These are phyloP conservation scores for Westerdykella sp. DNA, from an alignment of 2,329 filamentous ascomycete genomes.

Conservation along the genomic window DNA sequence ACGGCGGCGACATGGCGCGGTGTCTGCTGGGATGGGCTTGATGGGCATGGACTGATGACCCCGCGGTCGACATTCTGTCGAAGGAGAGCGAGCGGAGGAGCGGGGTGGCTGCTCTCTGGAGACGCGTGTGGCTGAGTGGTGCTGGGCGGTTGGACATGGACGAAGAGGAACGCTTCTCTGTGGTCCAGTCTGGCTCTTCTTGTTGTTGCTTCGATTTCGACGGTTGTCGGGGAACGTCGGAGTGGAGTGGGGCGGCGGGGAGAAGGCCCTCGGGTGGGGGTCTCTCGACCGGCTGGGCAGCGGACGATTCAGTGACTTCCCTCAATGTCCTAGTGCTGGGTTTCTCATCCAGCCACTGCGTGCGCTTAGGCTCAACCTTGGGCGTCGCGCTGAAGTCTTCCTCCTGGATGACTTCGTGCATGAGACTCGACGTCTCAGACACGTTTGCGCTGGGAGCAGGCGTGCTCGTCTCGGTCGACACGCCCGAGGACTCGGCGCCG, in stretches of 20 bases:
- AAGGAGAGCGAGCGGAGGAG: slow-evolving; percentile 33
- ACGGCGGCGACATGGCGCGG: slow-evolving; percentile 15
- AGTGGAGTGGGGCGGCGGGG: slow-evolving; percentile 21
- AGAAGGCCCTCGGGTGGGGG: slow-evolving; percentile 17
- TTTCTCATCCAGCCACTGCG: slow-evolving; percentile 15
- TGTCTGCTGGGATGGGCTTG: slow-evolving; percentile 4
- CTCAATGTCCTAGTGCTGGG: slow-evolving; percentile 18
- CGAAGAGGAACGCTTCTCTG: slow-evolving; percentile 10
- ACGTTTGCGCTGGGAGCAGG: slow-evolving; percentile 50
- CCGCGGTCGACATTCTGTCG: slow-evolving; percentile 24
- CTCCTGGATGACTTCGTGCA: slow-evolving; percentile 31
- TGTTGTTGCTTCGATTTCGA: slow-evolving; percentile 20
- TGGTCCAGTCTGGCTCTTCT: slow-evolving; percentile 3
- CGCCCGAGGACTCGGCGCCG: slow-evolving; percentile 41
- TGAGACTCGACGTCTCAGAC: slow-evolving; percentile 48
- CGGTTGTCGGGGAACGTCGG: slow-evolving; percentile 16
- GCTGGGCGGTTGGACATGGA: slow-evolving; percentile 13
- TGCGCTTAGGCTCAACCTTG: slow-evolving; percentile 19
- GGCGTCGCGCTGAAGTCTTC: slow-evolving; percentile 31
- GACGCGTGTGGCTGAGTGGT: slow-evolving; percentile 24
- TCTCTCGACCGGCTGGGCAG: slow-evolving; percentile 8
- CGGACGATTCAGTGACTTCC: slow-evolving; percentile 17
- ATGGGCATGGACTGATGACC: slow-evolving; percentile 4
- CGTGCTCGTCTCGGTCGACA: slow-evolving; percentile 48
- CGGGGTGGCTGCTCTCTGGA: slow-evolving; percentile 32